phyloP scores from a whole-genome alignment of 23 red algal genomes.

The Cyanidiococcus yangmingshanensis region DNA sequence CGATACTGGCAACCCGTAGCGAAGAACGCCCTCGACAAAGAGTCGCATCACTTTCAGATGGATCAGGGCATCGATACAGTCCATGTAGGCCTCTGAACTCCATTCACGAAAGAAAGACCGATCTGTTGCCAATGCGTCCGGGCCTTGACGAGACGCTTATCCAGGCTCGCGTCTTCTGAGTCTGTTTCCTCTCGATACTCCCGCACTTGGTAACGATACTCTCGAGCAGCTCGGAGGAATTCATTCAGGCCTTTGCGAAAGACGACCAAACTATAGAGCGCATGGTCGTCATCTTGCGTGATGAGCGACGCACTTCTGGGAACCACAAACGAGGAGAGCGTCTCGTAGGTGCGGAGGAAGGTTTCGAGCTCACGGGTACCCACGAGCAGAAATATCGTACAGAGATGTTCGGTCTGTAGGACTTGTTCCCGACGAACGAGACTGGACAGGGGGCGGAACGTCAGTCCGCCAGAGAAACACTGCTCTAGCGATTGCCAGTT shows the following conservation, averaged over 20 bases:
- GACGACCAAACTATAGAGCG: constrained; percentile 55
- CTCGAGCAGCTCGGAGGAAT: constrained; percentile 58
- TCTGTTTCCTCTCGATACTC: constrained; percentile 55
- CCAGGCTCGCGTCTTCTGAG: constrained; percentile 25
- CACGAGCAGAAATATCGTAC: constrained; percentile 70
- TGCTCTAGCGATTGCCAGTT: constrained; percentile 43
- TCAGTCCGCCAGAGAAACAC: constrained; percentile 52
- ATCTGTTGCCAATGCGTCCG: constrained; percentile 19
- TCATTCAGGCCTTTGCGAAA: constrained; percentile 56
- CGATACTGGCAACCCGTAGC: constrained; percentile 72
- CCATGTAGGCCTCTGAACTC: constrained; percentile 60
- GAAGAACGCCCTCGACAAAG: constrained; percentile 93
- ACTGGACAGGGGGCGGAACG: constrained; percentile 42
- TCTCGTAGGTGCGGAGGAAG: constrained; percentile 22
- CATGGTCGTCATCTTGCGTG: constrained; percentile 42
- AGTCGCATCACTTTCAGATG: constrained; percentile 87
- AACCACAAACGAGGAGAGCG: constrained; percentile 32
- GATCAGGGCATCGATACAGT: constrained; percentile 59
- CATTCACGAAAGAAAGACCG: constrained; percentile 41
- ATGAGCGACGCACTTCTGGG: constrained; percentile 55
- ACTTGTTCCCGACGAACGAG: constrained; percentile 51
- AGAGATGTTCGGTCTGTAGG: constrained; percentile 65
- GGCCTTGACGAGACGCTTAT: constrained; percentile 42
- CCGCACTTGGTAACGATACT: constrained; percentile 65
- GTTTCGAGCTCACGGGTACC: constrained; percentile 27